These are phyloP conservation scores for Dysphania ambrosioides DNA, from an alignment of 148 eudicot genomes.

Conservation along the genomic window DNA sequence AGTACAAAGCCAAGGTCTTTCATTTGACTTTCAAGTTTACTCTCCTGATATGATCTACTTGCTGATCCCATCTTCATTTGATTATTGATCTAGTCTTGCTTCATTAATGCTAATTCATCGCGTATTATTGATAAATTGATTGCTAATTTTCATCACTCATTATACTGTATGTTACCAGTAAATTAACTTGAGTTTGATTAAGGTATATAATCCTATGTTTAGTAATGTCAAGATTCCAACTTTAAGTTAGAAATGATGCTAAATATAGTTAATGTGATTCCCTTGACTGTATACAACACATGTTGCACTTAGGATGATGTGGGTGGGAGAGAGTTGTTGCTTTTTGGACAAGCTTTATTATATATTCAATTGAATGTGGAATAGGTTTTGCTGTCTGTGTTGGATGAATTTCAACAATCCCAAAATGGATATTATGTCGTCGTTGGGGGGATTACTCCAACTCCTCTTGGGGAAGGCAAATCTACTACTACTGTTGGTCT, in stretches of 20 bases:
- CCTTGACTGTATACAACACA: background rate
- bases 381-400: conserved; percentile 77
- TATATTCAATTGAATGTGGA: background rate
- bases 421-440: conserved; percentile 91
- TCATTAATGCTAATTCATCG: background rate
- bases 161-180: background rate
- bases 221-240: background rate
- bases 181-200: background rate
- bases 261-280: no score
- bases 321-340: background rate
- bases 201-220: background rate
- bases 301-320: background rate
- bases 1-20: conserved; percentile 90
- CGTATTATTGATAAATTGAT: background rate
- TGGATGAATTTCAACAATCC: conserved; percentile 64
- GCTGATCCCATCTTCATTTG: background rate
- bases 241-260: background rate
- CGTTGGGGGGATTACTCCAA: conserved; percentile 97
- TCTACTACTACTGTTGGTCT: conserved; percentile 98
- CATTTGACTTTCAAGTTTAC: background rate
- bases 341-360: background rate
- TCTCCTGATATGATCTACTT: background rate
- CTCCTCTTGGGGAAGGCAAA: conserved; percentile 99
- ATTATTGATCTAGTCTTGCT: background rate
- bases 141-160: background rate